These are phyloP conservation scores for Lactarius pseudohatsudake DNA, from an alignment of 768 basidiomycete genomes.

Conservation along the genomic window DNA sequence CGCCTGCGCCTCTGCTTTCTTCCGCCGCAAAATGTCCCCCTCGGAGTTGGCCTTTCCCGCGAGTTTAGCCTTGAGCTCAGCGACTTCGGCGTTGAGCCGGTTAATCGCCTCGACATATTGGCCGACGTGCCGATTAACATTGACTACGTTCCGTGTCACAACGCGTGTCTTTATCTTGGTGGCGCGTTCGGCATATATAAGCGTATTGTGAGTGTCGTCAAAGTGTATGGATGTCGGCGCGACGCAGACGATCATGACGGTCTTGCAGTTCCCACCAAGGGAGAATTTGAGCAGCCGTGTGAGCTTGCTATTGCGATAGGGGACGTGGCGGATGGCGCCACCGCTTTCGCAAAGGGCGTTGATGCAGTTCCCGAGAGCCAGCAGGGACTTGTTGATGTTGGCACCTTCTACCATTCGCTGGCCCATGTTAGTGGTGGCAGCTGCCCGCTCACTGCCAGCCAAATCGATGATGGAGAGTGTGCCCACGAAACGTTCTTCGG, in stretches of 20 bases:
- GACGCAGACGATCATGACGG: slow-evolving; percentile 98
- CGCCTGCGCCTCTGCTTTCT: slow-evolving; percentile 63
- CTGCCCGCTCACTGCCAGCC: slow-evolving; percentile 95
- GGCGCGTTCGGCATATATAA: slow-evolving; percentile 95
- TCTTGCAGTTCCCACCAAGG: slow-evolving; percentile 97
- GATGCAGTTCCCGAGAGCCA: slow-evolving; percentile 97
- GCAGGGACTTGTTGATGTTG: slow-evolving; percentile 98
- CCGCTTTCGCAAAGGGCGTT: slow-evolving; percentile 97
- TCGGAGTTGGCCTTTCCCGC: slow-evolving; percentile 67
- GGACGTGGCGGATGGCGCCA: slow-evolving; percentile 83
- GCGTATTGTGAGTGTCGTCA: slow-evolving; percentile 98
- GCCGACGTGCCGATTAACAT: slow-evolving; percentile 92
- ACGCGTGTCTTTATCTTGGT: slow-evolving; percentile 99
- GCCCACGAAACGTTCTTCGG: slow-evolving; percentile 79
- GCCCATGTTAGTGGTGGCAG: slow-evolving; percentile 96
- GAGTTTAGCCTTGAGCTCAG: slow-evolving; percentile 82
- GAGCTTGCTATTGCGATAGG: slow-evolving; percentile 97
- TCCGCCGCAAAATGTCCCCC: slow-evolving; percentile 61
- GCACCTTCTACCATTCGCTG: slow-evolving; percentile 98
- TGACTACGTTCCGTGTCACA: slow-evolving; percentile 91
- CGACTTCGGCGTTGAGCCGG: slow-evolving; percentile 78
- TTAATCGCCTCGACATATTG: slow-evolving; percentile 96
- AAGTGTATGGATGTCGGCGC: slow-evolving; percentile 95
- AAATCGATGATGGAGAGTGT: slow-evolving; percentile 98
- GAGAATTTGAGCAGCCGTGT: slow-evolving; percentile 97